Percentiles rank a stretch among this genome's conserved stretches.
phyloP scores from a whole-genome alignment of 805 yeast species.

The Zygosaccharomyces lentus region DNA sequence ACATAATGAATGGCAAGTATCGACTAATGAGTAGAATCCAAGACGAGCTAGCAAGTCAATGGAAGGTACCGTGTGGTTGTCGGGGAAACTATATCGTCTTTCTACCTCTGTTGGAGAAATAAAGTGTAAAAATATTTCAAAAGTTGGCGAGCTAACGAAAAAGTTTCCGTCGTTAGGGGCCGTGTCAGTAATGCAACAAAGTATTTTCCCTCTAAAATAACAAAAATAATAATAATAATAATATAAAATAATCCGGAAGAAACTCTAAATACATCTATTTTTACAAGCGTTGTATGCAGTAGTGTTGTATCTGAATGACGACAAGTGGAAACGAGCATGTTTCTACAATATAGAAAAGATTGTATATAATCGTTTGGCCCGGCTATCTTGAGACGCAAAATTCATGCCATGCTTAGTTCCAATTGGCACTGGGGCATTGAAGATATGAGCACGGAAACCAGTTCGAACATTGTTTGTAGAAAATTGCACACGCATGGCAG shows the following conservation, averaged over 20 bases:
- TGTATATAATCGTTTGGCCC: not conserved
- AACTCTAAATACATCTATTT: not conserved
- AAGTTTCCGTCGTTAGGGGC: not conserved
- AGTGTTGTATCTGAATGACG: not conserved
- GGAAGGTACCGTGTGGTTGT: not conserved
- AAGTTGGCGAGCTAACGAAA: not conserved
- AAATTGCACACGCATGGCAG: not conserved
- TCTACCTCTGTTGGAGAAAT: not conserved
- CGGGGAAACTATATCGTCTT: not conserved
- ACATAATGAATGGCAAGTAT: not conserved
- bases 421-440: not conserved
- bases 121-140: not conserved
- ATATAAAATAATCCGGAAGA: not conserved
- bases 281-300: not conserved
- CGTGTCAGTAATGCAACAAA: not conserved
- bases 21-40: not conserved
- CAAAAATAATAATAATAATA: not conserved
- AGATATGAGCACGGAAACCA: constrained; percentile 1
- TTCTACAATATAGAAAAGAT: not conserved
- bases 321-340: not conserved
- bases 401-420: not conserved
- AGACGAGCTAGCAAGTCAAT: not conserved
- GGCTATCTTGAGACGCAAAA: not conserved
- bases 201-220: not conserved
- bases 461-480: not conserved